phyloP scores from a whole-genome alignment of 768 basidiomycete species.

The Tricholoma saponaceum region DNA sequence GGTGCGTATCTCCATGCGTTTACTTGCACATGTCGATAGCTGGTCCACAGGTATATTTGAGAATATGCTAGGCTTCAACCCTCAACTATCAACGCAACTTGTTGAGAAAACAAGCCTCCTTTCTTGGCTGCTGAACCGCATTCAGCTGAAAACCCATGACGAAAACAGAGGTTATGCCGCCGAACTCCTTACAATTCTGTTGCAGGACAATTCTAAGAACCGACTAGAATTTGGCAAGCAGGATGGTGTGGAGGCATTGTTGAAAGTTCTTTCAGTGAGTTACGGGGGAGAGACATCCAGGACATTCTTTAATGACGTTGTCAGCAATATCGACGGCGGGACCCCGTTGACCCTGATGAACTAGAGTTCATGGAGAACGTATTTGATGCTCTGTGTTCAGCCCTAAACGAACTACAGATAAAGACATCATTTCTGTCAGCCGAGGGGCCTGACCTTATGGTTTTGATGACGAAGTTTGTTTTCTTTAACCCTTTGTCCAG shows the following conservation, averaged over 20 bases:
- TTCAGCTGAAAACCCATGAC: constrained; percentile 70
- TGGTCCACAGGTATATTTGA: constrained; percentile 77
- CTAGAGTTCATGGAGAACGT: constrained; percentile 97
- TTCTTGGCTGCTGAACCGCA: constrained; percentile 74
- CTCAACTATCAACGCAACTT: constrained; percentile 65
- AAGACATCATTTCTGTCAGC: constrained; percentile 82
- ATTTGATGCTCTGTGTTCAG: constrained; percentile 87
- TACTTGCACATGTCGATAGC: background rate
- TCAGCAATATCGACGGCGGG: constrained; percentile 83
- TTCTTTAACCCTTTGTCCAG: background rate
- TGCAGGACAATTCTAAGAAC: constrained; percentile 72
- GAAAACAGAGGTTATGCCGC: constrained; percentile 93
- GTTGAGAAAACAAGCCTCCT: constrained; percentile 73
- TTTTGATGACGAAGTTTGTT: constrained; percentile 93
- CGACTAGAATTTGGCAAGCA: constrained; percentile 63
- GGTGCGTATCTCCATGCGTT: background rate
- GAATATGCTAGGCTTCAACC: constrained; percentile 85
- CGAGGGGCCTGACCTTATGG: constrained; percentile 95
- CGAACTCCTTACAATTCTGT: constrained; percentile 86
- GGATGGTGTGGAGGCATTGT: constrained; percentile 73
- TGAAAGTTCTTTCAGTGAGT: constrained; percentile 80
- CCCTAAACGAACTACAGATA: constrained; percentile 70
- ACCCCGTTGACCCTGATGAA: constrained; percentile 87
- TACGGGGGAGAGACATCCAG: constrained; percentile 5
- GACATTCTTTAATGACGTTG: constrained; percentile 5